These are phyloP conservation scores for Talaromyces sp. DNA, from an alignment of 2,329 filamentous ascomycete genomes.

Conservation along the genomic window DNA sequence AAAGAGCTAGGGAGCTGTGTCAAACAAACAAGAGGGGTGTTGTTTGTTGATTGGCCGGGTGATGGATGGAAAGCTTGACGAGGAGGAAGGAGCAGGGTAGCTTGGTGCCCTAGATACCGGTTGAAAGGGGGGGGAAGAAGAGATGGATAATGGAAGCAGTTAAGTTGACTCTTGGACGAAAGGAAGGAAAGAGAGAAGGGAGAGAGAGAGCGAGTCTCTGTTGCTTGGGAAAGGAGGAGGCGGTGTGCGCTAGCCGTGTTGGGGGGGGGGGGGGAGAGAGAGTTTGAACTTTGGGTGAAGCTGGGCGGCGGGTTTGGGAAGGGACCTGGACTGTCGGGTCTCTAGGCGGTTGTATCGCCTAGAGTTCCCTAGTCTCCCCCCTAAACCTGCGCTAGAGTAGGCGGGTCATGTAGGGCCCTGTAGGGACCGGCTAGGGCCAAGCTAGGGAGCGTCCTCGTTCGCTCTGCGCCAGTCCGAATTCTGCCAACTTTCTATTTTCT, in stretches of 20 bases:
- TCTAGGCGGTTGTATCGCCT: not conserved
- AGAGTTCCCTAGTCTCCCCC: not conserved
- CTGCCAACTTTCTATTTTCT: conserved; percentile 1
- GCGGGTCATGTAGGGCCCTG: too few species aligned
- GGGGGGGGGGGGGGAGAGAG: too few species aligned
- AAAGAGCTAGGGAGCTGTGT: conserved; percentile 27
- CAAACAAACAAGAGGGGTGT: conserved; percentile 68
- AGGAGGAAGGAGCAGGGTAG: conserved; percentile 71
- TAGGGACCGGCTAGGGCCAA: too few species aligned
- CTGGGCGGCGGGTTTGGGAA: too few species aligned
- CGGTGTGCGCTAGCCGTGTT: conserved; percentile 22
- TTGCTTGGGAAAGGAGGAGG: conserved; percentile 22
- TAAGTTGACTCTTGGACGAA: conserved; percentile 24
- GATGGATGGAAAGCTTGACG: conserved; percentile 53
- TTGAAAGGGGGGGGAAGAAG: conserved; percentile 29
- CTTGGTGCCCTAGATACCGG: conserved; percentile 80
- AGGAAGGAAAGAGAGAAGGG: conserved; percentile 27
- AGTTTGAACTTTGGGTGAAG: not conserved
- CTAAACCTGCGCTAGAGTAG: too few species aligned
- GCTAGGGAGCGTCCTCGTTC: too few species aligned
- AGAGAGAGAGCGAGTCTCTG: conserved; percentile 19
- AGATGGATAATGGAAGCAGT: conserved; percentile 24
- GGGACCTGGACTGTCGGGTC: too few species aligned
- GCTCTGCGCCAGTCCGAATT: not conserved
- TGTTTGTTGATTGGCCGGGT: conserved; percentile 24